A percentile compares a stretch with the other conserved stretches of the same genome.
phyloP scores from a whole-genome alignment of 2,329 filamentous ascomycete genomes.

The Colletotrichum sp. region DNA sequence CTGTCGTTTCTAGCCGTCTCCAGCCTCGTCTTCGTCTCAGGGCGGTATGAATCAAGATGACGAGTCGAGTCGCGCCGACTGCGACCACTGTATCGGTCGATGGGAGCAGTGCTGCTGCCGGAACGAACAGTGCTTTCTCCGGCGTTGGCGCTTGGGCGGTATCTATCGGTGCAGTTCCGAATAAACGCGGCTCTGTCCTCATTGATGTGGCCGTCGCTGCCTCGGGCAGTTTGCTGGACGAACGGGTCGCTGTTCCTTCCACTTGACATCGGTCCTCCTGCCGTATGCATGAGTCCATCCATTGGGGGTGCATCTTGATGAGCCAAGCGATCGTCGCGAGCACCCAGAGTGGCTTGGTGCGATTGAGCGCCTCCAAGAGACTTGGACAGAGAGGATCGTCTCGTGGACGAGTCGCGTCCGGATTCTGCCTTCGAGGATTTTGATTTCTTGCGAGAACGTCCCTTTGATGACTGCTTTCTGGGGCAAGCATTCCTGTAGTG shows the following conservation, averaged over 20 bases:
- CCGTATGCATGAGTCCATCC: not conserved
- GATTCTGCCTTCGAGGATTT: not conserved
- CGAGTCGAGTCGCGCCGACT: not conserved
- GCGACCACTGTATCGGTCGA: not conserved
- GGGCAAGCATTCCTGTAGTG: conserved; percentile 21
- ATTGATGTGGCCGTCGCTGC: not conserved
- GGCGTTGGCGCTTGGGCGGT: not conserved
- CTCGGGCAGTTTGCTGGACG: not conserved
- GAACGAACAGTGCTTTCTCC: not conserved
- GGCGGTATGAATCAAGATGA: not conserved
- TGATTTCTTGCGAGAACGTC: not conserved
- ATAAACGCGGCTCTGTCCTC: conserved; percentile 1
- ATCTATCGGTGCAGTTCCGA: not conserved
- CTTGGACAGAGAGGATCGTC: not conserved
- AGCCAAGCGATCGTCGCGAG: not conserved
- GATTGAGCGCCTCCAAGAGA: not conserved
- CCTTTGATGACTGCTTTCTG: not conserved
- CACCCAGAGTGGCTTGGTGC: not conserved
- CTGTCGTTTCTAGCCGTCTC: not conserved
- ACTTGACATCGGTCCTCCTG: not conserved
- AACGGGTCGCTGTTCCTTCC: not conserved
- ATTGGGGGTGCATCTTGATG: not conserved
- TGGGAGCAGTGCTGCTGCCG: not conserved
- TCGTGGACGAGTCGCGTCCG: not conserved
- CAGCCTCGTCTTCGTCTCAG: not conserved